phyloP scores from a whole-genome alignment of 371 early-diverging fungal genomes.

The Circinella minor region DNA sequence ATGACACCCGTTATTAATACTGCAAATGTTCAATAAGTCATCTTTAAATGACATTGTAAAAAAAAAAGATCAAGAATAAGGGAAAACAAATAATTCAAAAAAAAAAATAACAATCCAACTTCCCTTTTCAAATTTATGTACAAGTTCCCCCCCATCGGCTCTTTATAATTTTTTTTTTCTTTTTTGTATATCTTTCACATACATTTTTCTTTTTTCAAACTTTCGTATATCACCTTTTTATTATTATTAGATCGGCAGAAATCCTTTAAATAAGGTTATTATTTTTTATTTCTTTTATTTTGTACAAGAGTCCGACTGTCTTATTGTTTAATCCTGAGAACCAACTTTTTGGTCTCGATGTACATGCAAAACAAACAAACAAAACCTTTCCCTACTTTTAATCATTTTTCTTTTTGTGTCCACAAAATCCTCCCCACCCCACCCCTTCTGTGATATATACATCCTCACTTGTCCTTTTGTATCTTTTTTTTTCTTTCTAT shows the following conservation, averaged over 20 bases:
- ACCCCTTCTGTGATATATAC: neutral
- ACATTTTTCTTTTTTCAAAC: neutral
- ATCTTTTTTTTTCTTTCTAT: neutral
- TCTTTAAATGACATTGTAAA: neutral
- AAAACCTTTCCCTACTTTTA: neutral
- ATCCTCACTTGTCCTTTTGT: neutral
- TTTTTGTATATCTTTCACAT: neutral
- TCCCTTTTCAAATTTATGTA: neutral
- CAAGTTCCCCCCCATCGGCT: neutral
- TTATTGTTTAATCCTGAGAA: slow-evolving; percentile 8
- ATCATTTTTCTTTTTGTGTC: neutral
- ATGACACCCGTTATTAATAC: too few relatives aligned
- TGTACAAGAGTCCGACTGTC: slow-evolving; percentile 9
- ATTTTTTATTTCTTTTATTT: neutral
- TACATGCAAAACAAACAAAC: neutral
- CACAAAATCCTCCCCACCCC: neutral
- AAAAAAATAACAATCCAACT: neutral
- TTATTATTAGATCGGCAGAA: slow-evolving; percentile 4
- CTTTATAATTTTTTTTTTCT: neutral
- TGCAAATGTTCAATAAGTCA: too few relatives aligned
- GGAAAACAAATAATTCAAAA: neutral
- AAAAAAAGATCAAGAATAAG: neutral
- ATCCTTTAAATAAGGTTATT: neutral
- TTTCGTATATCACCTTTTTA: slow-evolving; percentile 3
- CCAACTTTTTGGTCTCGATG: slow-evolving; percentile 3